Evolutionary conservation across 495 filamentous ascomycete genomes (phyloP), one percentile per base, ranked within the genome.

Genomic region (Penicillium argentinense): DNA sequence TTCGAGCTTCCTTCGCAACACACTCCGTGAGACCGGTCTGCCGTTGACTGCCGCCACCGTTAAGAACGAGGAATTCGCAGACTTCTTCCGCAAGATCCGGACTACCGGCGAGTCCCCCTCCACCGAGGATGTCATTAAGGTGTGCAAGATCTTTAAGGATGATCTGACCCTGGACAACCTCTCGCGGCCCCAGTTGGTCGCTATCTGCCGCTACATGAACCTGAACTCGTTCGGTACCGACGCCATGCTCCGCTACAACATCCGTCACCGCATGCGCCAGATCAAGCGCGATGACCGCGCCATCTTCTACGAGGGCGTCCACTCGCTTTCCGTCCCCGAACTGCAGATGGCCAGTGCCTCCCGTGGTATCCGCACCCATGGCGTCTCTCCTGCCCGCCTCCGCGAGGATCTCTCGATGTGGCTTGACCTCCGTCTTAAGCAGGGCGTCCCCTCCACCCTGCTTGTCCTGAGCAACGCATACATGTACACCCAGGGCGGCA

Each of bases 131-230:
- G 87, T 99, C 49, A 96, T 99, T 72, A 96, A 91, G 72, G 93
- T 99, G 44, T 97, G 95, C 84, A 95, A 99, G 78, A 86, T 96
- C 60, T 99, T 99, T 78, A 96, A 93, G 69, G 93, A 99, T 67
- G 93, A 99, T 64, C 60, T 99, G 49, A 99, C 93, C 0, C 79
- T 99, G 12, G 93, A 99, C 82, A 97, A 97, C 67, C 71, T 99
- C 56, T 97, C 92, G 2, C 81, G 93, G 39, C 92, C 93, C 13
- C 93, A 99, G 64, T 76, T 99, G 26, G 93, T 99, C 18, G 95
- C 83, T 27, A 99, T 99, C 80, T 96, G 92, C 74, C 87, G 89
- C 13, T 99, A 99, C 71, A 89, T 99, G 84, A 97, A 97, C 68
- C 77, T 99, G 30, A 95, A 90, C 72, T 89, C 88, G 4, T 96